A percentile compares a stretch with the other conserved stretches of the same genome.
These are phyloP conservation scores for Clonostachys solani DNA, from an alignment of 2,329 filamentous ascomycete species.

Conservation along the genomic window DNA sequence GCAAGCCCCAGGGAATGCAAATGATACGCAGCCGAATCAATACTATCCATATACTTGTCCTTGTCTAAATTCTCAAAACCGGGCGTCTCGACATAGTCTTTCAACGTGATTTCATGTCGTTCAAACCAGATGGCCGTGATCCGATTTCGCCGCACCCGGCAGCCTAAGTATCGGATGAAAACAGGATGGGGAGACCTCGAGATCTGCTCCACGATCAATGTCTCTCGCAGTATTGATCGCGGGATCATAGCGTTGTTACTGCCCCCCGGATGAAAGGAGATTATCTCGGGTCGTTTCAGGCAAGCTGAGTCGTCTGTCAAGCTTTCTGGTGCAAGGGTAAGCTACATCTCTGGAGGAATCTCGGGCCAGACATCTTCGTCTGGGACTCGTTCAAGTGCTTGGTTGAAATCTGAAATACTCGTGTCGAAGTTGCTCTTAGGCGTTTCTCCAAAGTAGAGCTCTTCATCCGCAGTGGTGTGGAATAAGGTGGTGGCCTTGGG, in stretches of 20 bases:
- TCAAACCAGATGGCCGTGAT: not conserved
- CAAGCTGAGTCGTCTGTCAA: not conserved
- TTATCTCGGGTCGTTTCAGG: not conserved
- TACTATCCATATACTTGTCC: not conserved
- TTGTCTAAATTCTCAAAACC: not conserved
- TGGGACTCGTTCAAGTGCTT: not conserved
- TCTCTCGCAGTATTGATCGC: not conserved
- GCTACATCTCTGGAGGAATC: not conserved
- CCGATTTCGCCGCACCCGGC: not conserved
- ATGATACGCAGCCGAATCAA: conserved; percentile 16
- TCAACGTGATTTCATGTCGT: not conserved
- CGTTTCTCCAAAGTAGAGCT: not conserved
- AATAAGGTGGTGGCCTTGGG: not conserved
- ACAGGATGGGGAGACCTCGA: not conserved
- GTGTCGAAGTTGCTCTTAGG: not conserved
- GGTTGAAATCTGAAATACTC: not conserved
- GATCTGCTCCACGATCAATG: not conserved
- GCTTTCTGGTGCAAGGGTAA: not conserved
- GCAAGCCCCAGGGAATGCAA: conserved; percentile 22
- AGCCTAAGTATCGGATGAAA: not conserved
- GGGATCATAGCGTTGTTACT: not conserved
- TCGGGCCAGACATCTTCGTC: not conserved
- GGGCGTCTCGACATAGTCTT: not conserved
- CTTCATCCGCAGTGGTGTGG: not conserved
- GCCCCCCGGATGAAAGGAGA: not conserved